phyloP scores from a whole-genome alignment of 169 alveolate genomes.

The Plasmodium inui region DNA sequence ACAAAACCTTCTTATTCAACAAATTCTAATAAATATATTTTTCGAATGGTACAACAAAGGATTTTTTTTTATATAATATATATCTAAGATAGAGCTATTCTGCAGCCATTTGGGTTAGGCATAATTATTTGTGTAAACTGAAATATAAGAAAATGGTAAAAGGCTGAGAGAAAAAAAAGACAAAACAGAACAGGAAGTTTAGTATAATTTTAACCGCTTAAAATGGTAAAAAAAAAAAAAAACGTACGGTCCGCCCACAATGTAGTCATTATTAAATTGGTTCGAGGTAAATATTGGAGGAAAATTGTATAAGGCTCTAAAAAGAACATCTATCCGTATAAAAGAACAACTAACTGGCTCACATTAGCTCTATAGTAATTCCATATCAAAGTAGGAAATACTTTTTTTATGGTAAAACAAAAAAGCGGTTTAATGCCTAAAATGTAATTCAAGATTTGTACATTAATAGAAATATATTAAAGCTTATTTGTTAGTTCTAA shows the following conservation, averaged over 20 bases:
- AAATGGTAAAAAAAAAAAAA: not conserved
- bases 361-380: not conserved
- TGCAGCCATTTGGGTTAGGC: not conserved
- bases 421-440: not conserved
- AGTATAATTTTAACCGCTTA: not conserved
- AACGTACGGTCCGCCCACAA: not conserved
- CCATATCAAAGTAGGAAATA: not conserved
- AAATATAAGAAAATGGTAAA: not conserved
- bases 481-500: not conserved
- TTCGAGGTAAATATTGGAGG: not conserved
- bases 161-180: not conserved
- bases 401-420: not conserved
- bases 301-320: not conserved
- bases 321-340: not conserved
- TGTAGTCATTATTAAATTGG: not conserved
- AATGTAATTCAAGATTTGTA: not conserved
- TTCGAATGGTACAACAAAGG: not conserved
- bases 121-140: not conserved
- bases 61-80: not conserved
- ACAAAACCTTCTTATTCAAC: not conserved
- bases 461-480: not conserved
- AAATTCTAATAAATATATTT: not conserved
- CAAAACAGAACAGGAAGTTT: not conserved
- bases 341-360: too few species aligned
- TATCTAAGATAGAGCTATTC: not conserved